Percentiles rank a stretch among this genome's conserved stretches.
Evolutionary conservation across 2,329 filamentous ascomycete species (phyloP).

Genomic region (Aspergillus intermedius): DNA sequence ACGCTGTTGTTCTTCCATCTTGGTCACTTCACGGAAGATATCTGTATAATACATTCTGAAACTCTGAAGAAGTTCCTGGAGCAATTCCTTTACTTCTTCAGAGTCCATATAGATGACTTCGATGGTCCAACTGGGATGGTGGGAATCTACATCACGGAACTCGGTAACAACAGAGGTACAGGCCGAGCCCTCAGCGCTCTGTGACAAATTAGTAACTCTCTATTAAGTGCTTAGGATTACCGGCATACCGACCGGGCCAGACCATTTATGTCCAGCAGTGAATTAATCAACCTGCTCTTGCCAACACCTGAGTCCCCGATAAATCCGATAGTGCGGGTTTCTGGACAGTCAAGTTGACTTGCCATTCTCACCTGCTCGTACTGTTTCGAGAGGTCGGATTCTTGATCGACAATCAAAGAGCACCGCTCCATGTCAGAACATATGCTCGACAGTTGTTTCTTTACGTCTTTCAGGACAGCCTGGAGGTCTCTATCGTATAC

Average conservation of each 20-base stretch:
- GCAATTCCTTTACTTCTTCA: constrained; percentile 10
- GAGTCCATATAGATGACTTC: constrained; percentile 11
- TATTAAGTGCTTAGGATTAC: background rate
- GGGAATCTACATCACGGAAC: constrained; percentile 8
- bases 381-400: background rate
- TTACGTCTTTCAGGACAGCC: constrained; percentile 1
- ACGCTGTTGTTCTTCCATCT: constrained; percentile 4
- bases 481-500: constrained; percentile 5
- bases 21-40: constrained; percentile 2
- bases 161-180: constrained; percentile 16
- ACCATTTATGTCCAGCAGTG: background rate
- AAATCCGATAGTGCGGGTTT: constrained; percentile 5
- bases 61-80: constrained; percentile 10
- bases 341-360: constrained; percentile 1
- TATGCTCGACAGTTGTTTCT: constrained; percentile 1
- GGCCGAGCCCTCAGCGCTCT: constrained; percentile 10
- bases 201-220: background rate
- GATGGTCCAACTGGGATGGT: constrained; percentile 9
- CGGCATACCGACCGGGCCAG: constrained; percentile 5
- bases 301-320: constrained; percentile 9
- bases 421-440: background rate
- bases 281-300: constrained; percentile 9
- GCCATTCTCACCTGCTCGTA: background rate
- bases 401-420: background rate
- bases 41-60: constrained; percentile 6